A percentile compares a stretch with the other conserved stretches of the same genome.
These are phyloP conservation scores for Phytophthora tentaculata DNA, from an alignment of 352 stramenopile species.

Conservation along the genomic window DNA sequence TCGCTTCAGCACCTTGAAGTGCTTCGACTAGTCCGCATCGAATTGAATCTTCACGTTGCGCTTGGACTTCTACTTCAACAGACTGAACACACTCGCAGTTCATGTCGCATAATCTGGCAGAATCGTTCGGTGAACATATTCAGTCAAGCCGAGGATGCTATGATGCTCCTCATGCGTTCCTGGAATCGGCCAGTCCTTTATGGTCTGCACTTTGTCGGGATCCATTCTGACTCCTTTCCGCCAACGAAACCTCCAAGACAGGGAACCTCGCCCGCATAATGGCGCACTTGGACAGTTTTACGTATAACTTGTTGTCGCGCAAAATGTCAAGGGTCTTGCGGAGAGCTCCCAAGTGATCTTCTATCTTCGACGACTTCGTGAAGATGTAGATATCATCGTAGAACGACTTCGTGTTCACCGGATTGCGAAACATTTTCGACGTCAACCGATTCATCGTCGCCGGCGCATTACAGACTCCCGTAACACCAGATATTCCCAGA, in stretches of 20 bases:
- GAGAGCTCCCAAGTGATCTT: conserved; percentile 6
- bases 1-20: not conserved
- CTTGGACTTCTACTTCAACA: conserved; percentile 5
- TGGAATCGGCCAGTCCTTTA: not conserved
- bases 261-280: conserved; percentile 10
- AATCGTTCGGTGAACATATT: conserved; percentile 8
- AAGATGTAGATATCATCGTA: conserved; percentile 16
- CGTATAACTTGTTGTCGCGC: conserved; percentile 6
- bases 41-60: not conserved
- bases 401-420: conserved; percentile 7
- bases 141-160: conserved; percentile 2
- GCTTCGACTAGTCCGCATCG: no score
- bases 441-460: conserved; percentile 9
- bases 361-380: conserved; percentile 1
- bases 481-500: conserved; percentile 12
- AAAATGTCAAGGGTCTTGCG: conserved; percentile 4
- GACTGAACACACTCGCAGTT: not conserved
- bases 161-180: conserved; percentile 4
- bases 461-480: conserved; percentile 5
- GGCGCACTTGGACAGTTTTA: conserved; percentile 13
- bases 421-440: conserved; percentile 2
- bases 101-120: conserved; percentile 6
- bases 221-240: conserved; percentile 9
- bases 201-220: conserved; percentile 13
- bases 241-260: conserved; percentile 5